Evolutionary conservation across 306 rosid species (phyloP), one percentile per base, ranked within the genome.

Genomic region (Quercus variabilis): DNA sequence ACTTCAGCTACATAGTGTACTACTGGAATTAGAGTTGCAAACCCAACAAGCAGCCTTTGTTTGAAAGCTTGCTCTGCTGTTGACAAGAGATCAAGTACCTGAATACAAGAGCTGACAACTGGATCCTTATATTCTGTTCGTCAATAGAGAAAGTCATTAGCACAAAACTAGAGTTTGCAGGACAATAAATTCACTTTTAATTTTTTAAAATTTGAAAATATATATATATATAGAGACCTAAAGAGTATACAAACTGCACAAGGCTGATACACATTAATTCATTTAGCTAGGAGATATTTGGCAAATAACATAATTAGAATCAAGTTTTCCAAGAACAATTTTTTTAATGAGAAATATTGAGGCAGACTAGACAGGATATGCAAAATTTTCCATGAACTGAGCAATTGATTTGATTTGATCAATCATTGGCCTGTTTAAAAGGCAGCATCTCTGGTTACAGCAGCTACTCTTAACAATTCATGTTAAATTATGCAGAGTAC

Each of bases 11-110:
- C 90, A 18, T 95, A 84, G 59, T 82, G 81, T 49, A 95, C 77
- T 74, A 87, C 92, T 68, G 96, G 95, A 85, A 95, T 85, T 85
- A 95, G 87, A 83, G 97, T 86, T 72, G 95, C 84, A 89, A 95
- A 90, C 76, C 99, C 98, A 69, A 95, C 91, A 38, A 85, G 82
- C 72, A 95, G 97, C 84, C 97, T 90, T 75, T 76, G 86, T 78
- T 86, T 91, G 89, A 92, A 95, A 64, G 88, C 83, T 74, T 91
- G 88, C 84, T 88, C 87, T 17, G 97, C 91, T 64, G 82, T 82
- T 65, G 99, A 95, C 78, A 95, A 85, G 74, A 88, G 86, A 86
- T 88, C 93, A 43, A 93, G 91, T 21, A 84, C 93, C 89, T 76
- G 91, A 85, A 95, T 84, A 79, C 98, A 95, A 62, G 90, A 88